These are phyloP conservation scores for Lichina pygmaea DNA, from an alignment of 495 filamentous ascomycete species.

Conservation along the genomic window DNA sequence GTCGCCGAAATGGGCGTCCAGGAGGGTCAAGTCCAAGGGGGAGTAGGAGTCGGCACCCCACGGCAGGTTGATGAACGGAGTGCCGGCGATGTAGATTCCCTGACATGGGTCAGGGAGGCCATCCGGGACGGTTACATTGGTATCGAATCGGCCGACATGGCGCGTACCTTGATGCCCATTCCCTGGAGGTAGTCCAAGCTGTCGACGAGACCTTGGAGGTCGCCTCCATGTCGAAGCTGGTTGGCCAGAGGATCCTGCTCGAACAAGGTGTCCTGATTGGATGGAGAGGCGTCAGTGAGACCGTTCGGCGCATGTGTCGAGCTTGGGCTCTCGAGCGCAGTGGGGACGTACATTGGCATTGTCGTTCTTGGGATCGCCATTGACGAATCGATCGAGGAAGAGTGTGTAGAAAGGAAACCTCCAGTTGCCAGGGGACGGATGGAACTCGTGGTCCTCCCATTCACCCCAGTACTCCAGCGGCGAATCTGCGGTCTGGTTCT, in stretches of 20 bases:
- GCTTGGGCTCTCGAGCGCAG: too few relatives aligned
- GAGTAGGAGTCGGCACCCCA: slow-evolving; percentile 40
- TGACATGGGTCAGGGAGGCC: slow-evolving; percentile 3
- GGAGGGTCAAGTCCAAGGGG: slow-evolving; percentile 39
- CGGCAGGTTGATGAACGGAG: slow-evolving; percentile 40
- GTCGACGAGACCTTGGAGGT: slow-evolving; percentile 33
- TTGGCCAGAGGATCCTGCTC: slow-evolving; percentile 43
- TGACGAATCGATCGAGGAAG: slow-evolving; percentile 15
- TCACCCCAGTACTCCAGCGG: slow-evolving; percentile 15
- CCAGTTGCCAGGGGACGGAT: slow-evolving; percentile 18
- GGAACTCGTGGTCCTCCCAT: slow-evolving; percentile 15
- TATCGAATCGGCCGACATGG: not conserved
- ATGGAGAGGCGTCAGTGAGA: too few relatives aligned
- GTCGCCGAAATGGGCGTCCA: slow-evolving; percentile 42
- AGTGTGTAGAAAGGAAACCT: slow-evolving; percentile 17
- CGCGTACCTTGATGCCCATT: slow-evolving; percentile 39
- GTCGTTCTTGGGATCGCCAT: slow-evolving; percentile 17
- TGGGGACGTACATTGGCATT: slow-evolving; percentile 7
- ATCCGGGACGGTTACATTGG: slow-evolving; percentile 2
- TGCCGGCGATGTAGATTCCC: slow-evolving; percentile 44
- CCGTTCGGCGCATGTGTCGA: too few relatives aligned
- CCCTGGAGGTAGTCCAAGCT: slow-evolving; percentile 50
- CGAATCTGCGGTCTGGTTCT: slow-evolving; percentile 11
- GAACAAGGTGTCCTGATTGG: slow-evolving; percentile 22
- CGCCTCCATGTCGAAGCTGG: slow-evolving; percentile 51